A percentile compares a stretch with the other conserved stretches of the same genome.
Evolutionary conservation across 164 flowering plant species (phyloP).

Genomic region (Stephania yunnanensis): DNA sequence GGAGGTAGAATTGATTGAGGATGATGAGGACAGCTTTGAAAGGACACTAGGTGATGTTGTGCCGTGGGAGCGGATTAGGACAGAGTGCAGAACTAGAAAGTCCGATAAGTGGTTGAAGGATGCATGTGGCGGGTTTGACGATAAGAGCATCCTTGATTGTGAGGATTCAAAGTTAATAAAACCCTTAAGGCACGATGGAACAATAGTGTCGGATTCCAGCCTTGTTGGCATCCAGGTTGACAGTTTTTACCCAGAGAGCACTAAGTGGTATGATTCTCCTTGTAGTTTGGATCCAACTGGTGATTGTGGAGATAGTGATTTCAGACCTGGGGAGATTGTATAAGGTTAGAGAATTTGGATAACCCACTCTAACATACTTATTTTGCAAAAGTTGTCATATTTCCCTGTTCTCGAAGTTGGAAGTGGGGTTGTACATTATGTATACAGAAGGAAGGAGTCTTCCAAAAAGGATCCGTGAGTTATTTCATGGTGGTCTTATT

Average conservation of each 20-base stretch:
- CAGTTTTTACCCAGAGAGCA: constrained; percentile 76
- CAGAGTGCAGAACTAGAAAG: constrained; percentile 63
- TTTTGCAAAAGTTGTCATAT: constrained; percentile 24
- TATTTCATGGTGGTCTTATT: constrained; percentile 29
- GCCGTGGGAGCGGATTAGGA: constrained; percentile 74
- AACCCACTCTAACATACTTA: constrained; percentile 30
- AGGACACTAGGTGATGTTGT: constrained; percentile 67
- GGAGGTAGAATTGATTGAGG: constrained; percentile 74
- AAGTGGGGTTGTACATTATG: constrained; percentile 56
- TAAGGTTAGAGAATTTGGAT: constrained; percentile 30
- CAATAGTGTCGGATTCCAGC: constrained; percentile 59
- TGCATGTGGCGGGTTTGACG: constrained; percentile 66
- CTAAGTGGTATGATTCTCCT: constrained; percentile 97
- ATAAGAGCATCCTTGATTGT: constrained; percentile 73
- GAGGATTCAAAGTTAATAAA: constrained; percentile 79
- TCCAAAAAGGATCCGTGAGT: constrained; percentile 28
- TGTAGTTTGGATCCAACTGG: constrained; percentile 71
- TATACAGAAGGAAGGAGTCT: constrained; percentile 40
- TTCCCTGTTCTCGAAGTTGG: constrained; percentile 24
- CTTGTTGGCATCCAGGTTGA: constrained; percentile 86
- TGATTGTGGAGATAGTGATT: constrained; percentile 74
- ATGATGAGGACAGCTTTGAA: constrained; percentile 88
- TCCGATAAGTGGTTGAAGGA: constrained; percentile 79
- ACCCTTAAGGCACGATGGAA: constrained; percentile 71
- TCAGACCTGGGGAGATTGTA: constrained; percentile 69